phyloP scores from a whole-genome alignment of 116 monocot species.

The Phalaenopsis hybrid region DNA sequence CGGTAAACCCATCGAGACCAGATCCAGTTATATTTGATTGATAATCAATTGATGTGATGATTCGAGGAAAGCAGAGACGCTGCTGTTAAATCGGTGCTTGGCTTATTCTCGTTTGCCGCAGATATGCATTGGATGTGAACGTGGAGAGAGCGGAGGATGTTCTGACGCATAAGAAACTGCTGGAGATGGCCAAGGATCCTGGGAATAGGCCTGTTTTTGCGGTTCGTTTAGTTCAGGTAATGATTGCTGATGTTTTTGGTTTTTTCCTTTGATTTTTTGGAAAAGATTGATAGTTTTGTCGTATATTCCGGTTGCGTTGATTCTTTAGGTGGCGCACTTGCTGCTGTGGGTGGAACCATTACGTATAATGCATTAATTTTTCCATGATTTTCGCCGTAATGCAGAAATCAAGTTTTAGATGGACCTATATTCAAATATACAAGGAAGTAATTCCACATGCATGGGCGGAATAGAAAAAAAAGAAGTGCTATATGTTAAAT shows the following conservation, averaged over 20 bases:
- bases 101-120: conserved; percentile 7
- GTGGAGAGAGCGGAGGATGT: conserved; percentile 48
- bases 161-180: conserved; percentile 37
- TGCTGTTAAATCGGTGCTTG: not conserved
- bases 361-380: not conserved
- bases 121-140: conserved; percentile 46
- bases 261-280: not conserved
- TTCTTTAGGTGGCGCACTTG: not conserved
- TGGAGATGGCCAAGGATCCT: conserved; percentile 26
- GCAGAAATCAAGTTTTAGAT: no score
- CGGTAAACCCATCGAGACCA: conserved; percentile 21
- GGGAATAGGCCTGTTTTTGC: conserved; percentile 21
- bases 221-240: conserved; percentile 33
- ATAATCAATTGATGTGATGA: not conserved
- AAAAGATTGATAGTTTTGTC: not conserved
- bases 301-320: not conserved
- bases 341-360: not conserved
- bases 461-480: no score
- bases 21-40: not conserved
- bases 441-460: no score
- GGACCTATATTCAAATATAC: no score
- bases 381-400: no score
- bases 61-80: not conserved
- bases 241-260: conserved; percentile 22
- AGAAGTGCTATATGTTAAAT: no score